Percentiles rank a stretch among this genome's conserved stretches.
Conservation (phyloP, 306 rosid genomes). For the Carpinus fangiana region DNA sequence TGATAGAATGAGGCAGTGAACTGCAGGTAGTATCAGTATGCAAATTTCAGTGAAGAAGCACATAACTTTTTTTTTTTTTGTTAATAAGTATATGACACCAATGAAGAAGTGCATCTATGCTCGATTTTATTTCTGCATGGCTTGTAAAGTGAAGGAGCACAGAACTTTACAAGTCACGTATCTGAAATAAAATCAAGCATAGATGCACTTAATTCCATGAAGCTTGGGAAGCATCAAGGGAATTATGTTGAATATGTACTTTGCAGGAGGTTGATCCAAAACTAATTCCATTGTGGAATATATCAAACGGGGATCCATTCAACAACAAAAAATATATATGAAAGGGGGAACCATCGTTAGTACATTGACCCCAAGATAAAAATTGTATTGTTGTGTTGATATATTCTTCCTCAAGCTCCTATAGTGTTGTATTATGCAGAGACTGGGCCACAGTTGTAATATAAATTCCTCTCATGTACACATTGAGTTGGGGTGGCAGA, state of each 20-base stretch:
- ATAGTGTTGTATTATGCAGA: neutral
- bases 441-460: neutral
- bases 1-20: conserved; percentile 94
- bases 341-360: neutral
- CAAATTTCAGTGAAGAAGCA: conserved; percentile 28
- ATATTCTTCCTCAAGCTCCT: neutral
- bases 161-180: conserved; percentile 12
- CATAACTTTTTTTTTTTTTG: neutral
- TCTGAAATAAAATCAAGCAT: conserved; percentile 7
- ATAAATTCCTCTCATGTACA: neutral
- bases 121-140: conserved; percentile 7
- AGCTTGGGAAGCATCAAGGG: conserved; percentile 20
- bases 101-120: neutral
- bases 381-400: neutral
- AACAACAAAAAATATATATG: neutral
- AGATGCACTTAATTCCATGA: conserved; percentile 9
- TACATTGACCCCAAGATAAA: neutral
- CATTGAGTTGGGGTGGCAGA: too few species aligned
- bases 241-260: conserved; percentile 7
- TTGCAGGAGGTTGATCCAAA: conserved; percentile 10
- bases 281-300: neutral
- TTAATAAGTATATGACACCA: too few species aligned
- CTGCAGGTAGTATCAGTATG: conserved; percentile 51
- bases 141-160: conserved; percentile 3
- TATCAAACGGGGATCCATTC: neutral